Evolutionary conservation across 129 eudicot species (phyloP), one percentile per base, ranked within the genome.

Genomic region (Flaveria brownii): DNA sequence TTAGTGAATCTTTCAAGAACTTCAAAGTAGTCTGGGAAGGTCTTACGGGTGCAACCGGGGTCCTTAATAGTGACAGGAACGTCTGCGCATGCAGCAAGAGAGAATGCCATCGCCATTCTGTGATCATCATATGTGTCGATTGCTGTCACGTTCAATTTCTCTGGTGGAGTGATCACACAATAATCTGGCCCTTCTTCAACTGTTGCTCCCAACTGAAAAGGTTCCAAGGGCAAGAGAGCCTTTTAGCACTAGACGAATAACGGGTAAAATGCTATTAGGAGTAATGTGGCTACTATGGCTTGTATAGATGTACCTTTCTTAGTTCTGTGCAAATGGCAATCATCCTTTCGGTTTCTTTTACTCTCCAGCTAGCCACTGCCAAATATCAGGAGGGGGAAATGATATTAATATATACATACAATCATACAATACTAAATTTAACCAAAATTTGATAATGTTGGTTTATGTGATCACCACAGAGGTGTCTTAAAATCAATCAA

Each of bases 311-410:
- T 73, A 93, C 96, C 97, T 94, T 94, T 85, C 96, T 81, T 50
- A 94, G 90, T 85, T 94, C 97, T 69, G 97, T 91, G 86, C 98
- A 94, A 75, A 94, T 94, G 78, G 98, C 98, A 79, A 94, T 91
- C 98, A 94, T 94, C 62, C 98, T 79, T 83, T 91, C 98, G 5
- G 98, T 91, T 84, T 94, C 97, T 87, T 94, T 94, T 47, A 94
- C 98, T 80, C 97, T 91, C 97, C 98, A 94, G 89, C 98, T 94
- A 84, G 98, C 97, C 81, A 94, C 98, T 94, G 86, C 66, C 70
- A 78, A 61, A 73, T 56, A 75, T n/a, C 18, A 16, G 12, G 74
- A n/a, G 73, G 74, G 66, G 64, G n/a, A 28, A 26, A 26, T 42
- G 9, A 45, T 61, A 25, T 62, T 6, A 4, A 30, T 30, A 30